phyloP scores from a whole-genome alignment of 2,329 filamentous ascomycete genomes.

The Madurella mycetomatis region DNA sequence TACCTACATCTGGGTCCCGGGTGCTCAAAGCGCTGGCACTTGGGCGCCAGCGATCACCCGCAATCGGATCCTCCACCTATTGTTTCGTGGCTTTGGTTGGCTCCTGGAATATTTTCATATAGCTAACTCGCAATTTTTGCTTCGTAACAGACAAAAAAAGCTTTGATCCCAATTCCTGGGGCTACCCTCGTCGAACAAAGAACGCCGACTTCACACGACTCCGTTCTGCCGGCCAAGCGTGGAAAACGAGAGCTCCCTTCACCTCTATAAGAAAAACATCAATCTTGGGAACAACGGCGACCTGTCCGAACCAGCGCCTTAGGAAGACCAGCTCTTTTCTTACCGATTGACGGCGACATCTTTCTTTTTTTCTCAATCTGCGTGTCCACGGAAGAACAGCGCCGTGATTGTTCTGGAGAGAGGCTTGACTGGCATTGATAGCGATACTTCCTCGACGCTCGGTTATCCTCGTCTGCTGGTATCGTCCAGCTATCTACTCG shows the following conservation, averaged over 20 bases:
- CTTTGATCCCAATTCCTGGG: neutral
- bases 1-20: conserved; percentile 8
- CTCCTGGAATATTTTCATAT: neutral
- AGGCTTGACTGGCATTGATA: neutral
- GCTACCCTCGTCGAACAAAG: conserved; percentile 13
- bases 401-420: neutral
- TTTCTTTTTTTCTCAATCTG: neutral
- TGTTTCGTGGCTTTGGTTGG: conserved; percentile 3
- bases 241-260: conserved; percentile 1
- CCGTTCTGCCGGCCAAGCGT: neutral
- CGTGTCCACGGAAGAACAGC: neutral
- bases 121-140: conserved; percentile 17
- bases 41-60: neutral
- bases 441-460: neutral
- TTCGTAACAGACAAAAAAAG: conserved; percentile 9
- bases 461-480: neutral
- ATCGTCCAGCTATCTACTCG: neutral
- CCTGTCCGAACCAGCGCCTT: neutral
- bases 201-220: conserved; percentile 1
- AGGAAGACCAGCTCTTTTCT: neutral
- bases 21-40: neutral
- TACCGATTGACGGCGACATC: neutral
- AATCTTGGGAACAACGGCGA: neutral
- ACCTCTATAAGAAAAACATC: neutral
- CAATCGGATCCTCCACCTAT: conserved; percentile 1